phyloP scores from a whole-genome alignment of 2,329 filamentous ascomycete genomes.

The Alternaria sp. region DNA sequence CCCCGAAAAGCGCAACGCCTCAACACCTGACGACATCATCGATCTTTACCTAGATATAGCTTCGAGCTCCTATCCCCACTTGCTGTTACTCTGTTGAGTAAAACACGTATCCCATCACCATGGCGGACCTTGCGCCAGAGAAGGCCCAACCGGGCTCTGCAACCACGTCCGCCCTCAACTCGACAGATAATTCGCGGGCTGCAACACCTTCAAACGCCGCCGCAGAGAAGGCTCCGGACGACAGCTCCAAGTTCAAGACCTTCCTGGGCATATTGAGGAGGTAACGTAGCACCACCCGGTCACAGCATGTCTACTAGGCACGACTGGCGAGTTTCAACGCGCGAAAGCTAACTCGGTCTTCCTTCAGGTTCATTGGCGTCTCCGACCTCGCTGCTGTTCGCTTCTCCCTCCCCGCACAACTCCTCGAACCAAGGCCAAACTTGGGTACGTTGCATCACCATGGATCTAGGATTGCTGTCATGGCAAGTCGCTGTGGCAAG shows the following conservation, averaged over 20 bases:
- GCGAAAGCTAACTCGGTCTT: slow-evolving; percentile 21
- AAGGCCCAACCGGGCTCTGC: slow-evolving; percentile 38
- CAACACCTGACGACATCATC: slow-evolving; percentile 23
- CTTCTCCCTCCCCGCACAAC: slow-evolving; percentile 93
- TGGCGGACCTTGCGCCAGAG: slow-evolving; percentile 45
- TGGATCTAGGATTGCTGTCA: background rate
- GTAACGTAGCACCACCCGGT: slow-evolving; percentile 59
- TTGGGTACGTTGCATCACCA: slow-evolving; percentile 64
- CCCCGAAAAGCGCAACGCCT: slow-evolving; percentile 24
- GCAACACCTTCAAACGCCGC: slow-evolving; percentile 45
- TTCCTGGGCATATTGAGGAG: slow-evolving; percentile 88
- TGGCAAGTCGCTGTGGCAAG: background rate
- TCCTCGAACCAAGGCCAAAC: slow-evolving; percentile 95
- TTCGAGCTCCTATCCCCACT: background rate
- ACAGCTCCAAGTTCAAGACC: slow-evolving; percentile 87
- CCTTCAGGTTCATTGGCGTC: slow-evolving; percentile 87
- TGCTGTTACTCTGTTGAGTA: slow-evolving; percentile 9
- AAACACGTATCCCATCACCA: slow-evolving; percentile 23
- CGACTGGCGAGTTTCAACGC: slow-evolving; percentile 4
- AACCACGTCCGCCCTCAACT: slow-evolving; percentile 43
- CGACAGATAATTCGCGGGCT: slow-evolving; percentile 48
- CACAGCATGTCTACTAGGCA: background rate
- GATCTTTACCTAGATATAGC: slow-evolving; percentile 7
- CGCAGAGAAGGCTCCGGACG: slow-evolving; percentile 71
- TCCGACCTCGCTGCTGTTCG: slow-evolving; percentile 94